Conservation (phyloP, 306 rosid genomes). For the Fragaria vesca region DNA sequence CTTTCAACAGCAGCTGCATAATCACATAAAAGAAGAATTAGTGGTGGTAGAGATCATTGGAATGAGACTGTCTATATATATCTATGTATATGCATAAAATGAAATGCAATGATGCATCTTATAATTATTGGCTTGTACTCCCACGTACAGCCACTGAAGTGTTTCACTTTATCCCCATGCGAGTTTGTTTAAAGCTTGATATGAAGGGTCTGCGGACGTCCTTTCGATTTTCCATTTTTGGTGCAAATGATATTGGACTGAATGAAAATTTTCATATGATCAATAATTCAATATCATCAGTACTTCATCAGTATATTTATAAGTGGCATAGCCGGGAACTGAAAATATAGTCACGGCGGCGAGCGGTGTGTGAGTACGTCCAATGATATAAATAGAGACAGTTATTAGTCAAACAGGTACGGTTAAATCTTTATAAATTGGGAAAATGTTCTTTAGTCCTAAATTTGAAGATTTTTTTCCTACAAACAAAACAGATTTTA, state of each 20-base stretch:
- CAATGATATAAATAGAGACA: background rate
- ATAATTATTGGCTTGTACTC: background rate
- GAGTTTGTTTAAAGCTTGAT: background rate
- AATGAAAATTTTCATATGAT: background rate
- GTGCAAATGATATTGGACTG: background rate
- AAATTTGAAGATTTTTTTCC: no score
- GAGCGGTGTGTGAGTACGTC: background rate
- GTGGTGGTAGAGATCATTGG: background rate
- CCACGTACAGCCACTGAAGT: background rate
- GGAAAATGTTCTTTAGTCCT: no score
- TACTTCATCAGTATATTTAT: background rate
- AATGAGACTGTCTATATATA: background rate
- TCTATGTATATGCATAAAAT: background rate
- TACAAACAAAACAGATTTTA: no score
- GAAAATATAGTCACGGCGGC: background rate
- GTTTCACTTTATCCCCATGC: background rate
- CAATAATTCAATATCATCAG: background rate
- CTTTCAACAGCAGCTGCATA: conserved; percentile 54
- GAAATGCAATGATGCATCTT: background rate
- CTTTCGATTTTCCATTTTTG: background rate
- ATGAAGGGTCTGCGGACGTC: background rate
- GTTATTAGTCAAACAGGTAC: no score
- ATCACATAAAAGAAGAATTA: conserved; percentile 7
- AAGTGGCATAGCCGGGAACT: background rate
- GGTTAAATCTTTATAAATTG: no score